Base-by-base conservation (phyloP, 2,329 filamentous ascomycete species). In the Dactylellina sp. region DNA sequence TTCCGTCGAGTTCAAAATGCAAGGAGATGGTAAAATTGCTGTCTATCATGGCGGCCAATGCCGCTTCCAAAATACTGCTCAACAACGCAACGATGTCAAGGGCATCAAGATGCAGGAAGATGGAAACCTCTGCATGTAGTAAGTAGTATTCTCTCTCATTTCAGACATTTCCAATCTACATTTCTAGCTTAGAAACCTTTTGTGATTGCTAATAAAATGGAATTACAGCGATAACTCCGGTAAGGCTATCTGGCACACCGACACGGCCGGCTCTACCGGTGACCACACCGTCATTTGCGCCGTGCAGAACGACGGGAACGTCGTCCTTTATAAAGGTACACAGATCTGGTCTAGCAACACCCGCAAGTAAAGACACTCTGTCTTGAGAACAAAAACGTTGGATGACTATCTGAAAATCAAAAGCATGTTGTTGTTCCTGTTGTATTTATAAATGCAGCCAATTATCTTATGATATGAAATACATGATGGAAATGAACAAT, bases 41-140 rank as follows among this genome's bases (percentile, higher is more conserved):
- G 64, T 80, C 46, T 79, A 80, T 75, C 77, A 77, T 77, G 77
- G 77, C 2, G 78, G 79, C n/a, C 14, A 79, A n/a, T 78, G 76
- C 46, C 64, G 76, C 14, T 81, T 75, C 75, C 78, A 81, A 50
- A 80, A 80, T 63, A 79, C 79, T 1, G 25, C 68, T 0, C 64
- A 80, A 0, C 78, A 80, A 72, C 75, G 75, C 1, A 16, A 75
- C 2, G 77, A 80, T 20, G 62, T 80, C 22, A 80, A 80, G 75
- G 79, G 80, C 44, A 39, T 79, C 22, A 49, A 70, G 12, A 78
- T 81, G 76, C 79, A 81, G 70, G 68, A 60, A 0, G 80, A 81
- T 32, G 80, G 80, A 7, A 81, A 80, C 68, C 44, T 81, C 11
- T 77, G 75, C 66, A 71, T 81, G n/a, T 80, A 81, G 79, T 80